Percentiles rank a stretch among this genome's conserved stretches.
These are phyloP conservation scores for Leptographium radiaticola DNA, from an alignment of 2,329 filamentous ascomycete genomes.

Conservation along the genomic window DNA sequence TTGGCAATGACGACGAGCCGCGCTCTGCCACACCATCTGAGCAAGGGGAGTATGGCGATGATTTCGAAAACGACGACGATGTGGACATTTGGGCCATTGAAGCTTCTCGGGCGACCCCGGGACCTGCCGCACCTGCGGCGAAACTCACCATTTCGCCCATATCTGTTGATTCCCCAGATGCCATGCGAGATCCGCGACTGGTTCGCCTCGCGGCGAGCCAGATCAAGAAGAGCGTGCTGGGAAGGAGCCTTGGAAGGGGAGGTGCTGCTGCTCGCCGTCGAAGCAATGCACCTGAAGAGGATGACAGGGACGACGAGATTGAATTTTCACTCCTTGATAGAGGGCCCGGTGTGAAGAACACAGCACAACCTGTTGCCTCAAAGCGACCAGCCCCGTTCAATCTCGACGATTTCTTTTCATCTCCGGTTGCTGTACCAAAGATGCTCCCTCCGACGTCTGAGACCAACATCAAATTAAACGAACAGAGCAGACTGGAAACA, in stretches of 20 bases:
- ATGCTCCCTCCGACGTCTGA: conserved; percentile 11
- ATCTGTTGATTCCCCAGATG: neutral
- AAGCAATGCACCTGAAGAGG: neutral
- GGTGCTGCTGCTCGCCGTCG: neutral
- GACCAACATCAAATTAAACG: conserved; percentile 7
- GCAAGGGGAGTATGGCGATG: neutral
- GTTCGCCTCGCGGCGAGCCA: neutral
- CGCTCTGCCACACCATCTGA: neutral
- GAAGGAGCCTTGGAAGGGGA: neutral
- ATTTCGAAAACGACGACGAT: conserved; percentile 11
- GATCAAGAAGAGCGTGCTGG: neutral
- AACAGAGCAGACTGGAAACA: conserved; percentile 5
- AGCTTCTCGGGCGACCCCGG: conserved; percentile 33
- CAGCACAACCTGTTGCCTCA: neutral
- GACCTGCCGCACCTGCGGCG: conserved; percentile 13
- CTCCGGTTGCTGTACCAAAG: conserved; percentile 29
- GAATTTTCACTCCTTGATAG: conserved; percentile 32
- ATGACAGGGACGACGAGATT: conserved; percentile 23
- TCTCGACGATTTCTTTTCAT: conserved; percentile 37
- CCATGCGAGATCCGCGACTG: neutral
- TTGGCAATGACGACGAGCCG: neutral
- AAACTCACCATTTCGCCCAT: neutral
- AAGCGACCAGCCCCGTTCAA: conserved; percentile 1
- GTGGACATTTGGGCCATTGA: conserved; percentile 45
- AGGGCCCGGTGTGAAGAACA: neutral